Base-by-base conservation (phyloP, 768 basidiomycete species). In the Hypsizygus marmoreus region DNA sequence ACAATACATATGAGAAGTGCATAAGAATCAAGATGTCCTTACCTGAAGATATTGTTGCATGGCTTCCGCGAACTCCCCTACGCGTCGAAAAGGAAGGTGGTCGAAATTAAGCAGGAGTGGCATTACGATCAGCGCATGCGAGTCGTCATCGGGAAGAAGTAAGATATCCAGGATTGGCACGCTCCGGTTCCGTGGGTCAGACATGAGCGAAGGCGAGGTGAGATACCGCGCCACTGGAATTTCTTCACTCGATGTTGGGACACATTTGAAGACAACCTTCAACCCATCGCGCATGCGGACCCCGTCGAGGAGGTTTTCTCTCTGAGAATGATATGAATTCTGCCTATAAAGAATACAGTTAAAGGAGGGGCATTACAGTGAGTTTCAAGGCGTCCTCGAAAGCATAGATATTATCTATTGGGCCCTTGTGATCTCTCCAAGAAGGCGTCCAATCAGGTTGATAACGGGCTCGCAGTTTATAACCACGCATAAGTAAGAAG, bases 191-290 rank as follows among this genome's bases (percentile, higher is more conserved):
- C 54, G n/a, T 2, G 46, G 47, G 14, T 55, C 50, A 13, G 13
- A 9, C 28, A 14, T 13, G 12, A 30, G 22, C n/a, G 14, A 24
- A 2, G 20, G 12, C 5, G 37, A 32, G 2, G 50, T 48, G 3
- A 51, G 29, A 16, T 29, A 42, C 2, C 9, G 8, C 4, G 43
- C 38, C 4, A 55, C 34, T 4, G 24, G 22, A 6, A 55, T 11
- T 25, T 55, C 54, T 13, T 47, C 14, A 6, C 30, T 41, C 2
- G 36, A 11, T 14, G 54, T 51, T 4, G 29, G 9, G 13, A 55
- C 54, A 3, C 16, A n/a, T 38, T 55, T 55, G n/a, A 55, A 23
- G 10, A 51, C 43, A 12, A 55, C 54, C 22, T 45, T 45, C 25
- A 25, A 39, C 12, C 40, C 39, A 31, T 55, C 54, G 13, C 11